A percentile compares a stretch with the other conserved stretches of the same genome.
phyloP scores from a whole-genome alignment of 2,329 filamentous ascomycete genomes.

The Aspergillaceae sp. region DNA sequence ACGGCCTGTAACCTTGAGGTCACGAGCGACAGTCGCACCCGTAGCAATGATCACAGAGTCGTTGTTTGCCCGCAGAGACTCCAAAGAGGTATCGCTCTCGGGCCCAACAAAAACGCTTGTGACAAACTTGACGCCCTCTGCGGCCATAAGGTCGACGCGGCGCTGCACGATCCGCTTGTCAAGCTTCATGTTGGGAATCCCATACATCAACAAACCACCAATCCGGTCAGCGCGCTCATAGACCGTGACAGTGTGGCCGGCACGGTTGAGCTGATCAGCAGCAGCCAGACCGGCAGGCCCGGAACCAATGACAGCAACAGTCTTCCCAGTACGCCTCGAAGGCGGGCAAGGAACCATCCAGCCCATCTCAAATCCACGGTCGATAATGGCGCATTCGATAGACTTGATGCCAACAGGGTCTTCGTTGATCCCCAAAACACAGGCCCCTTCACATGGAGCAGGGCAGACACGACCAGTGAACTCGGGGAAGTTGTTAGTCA shows the following conservation, averaged over 20 bases:
- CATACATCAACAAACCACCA: conserved; percentile 93
- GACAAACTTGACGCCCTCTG: conserved; percentile 77
- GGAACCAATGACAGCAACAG: conserved; percentile 78
- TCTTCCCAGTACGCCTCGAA: conserved; percentile 75
- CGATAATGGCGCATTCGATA: conserved; percentile 95
- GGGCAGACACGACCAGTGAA: conserved; percentile 96
- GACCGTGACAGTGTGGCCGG: conserved; percentile 78
- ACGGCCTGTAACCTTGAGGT: conserved; percentile 82
- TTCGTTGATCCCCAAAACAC: conserved; percentile 92
- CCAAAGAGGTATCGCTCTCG: conserved; percentile 56
- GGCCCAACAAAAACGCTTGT: conserved; percentile 71
- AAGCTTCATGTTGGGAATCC: conserved; percentile 99
- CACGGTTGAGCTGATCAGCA: conserved; percentile 90
- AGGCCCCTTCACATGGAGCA: conserved; percentile 91
- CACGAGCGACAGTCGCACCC: conserved; percentile 84
- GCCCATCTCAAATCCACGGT: conserved; percentile 93
- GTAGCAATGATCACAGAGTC: conserved; percentile 87
- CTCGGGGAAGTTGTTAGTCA: conserved; percentile 98
- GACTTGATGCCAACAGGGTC: conserved; percentile 97
- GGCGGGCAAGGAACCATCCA: conserved; percentile 89
- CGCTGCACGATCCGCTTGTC: conserved; percentile 97
- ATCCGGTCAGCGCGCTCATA: conserved; percentile 88
- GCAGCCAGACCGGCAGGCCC: conserved; percentile 83
- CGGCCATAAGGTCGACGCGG: conserved; percentile 87
- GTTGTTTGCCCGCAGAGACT: conserved; percentile 62